Base-by-base conservation (phyloP, 257 asterid genomes). In the Handroanthus guayacan region DNA sequence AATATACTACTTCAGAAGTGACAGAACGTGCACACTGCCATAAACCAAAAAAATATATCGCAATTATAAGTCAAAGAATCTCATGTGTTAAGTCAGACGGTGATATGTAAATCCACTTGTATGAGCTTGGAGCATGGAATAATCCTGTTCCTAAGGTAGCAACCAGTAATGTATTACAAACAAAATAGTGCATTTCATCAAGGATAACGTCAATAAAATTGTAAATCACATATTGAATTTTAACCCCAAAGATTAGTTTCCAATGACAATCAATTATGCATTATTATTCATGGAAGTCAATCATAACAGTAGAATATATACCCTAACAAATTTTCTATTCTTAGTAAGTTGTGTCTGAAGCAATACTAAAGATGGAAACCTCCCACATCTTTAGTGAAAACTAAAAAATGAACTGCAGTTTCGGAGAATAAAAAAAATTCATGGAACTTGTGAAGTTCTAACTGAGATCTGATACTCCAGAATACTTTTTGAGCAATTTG, bases 21-120 rank as follows among this genome's bases (percentile, higher is more conserved):
- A 62, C 44, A 43, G 58, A 79, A 74, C 13, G 68, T 39, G 38
- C 16, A 44, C 50, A 9, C 87, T 80, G 84, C 81, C 75, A 76
- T 39, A 60, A 65, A 82, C 57, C 16, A n/a, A n/a, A 55, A 12
- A 45, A 41, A 25, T 31, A 17, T 17, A 78, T 74, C 69, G 78
- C 31, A 61, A 68, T 57, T 60, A 69, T 47, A 69, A 54, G 52
- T 63, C 67, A 36, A 76, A 36, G 71, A 63, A 62, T 14, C 31
- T 43, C 52, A 14, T 5, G 34, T 62, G 17, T 45, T n/a, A 38
- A 63, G 58, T 56, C 17, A 51, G 36, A 69, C 48, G 60, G 58
- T 12, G 58, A 58, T 18, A 45, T 14, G 18, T 25, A n/a, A 67
- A 74, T 60, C 41, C 41, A 18, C 9, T 50, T 5, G 4, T 5